phyloP scores from a whole-genome alignment of 2,329 filamentous ascomycete genomes.

The Trichoderma brevicompactum region DNA sequence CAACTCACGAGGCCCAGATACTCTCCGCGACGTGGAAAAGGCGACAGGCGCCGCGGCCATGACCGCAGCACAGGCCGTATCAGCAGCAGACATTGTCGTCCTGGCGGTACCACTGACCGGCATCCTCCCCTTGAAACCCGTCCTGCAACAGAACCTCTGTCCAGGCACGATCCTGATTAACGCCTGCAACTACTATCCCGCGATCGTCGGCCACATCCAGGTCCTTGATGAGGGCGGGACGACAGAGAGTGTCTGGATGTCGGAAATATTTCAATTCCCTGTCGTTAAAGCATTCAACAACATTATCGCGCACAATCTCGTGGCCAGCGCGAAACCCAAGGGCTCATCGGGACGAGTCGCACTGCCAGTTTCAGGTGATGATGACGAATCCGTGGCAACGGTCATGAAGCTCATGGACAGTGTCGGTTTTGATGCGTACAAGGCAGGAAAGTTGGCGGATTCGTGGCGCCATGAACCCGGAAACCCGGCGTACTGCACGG shows the following conservation, averaged over 20 bases:
- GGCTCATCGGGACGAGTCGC: background rate
- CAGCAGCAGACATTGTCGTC: background rate
- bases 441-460: background rate
- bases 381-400: background rate
- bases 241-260: constrained; percentile 7
- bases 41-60: background rate
- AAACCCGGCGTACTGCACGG: constrained; percentile 3
- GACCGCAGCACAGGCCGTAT: background rate
- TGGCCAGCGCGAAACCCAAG: background rate
- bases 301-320: constrained; percentile 1
- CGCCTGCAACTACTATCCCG: constrained; percentile 13
- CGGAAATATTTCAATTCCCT: background rate
- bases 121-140: background rate
- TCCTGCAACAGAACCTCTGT: background rate
- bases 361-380: background rate
- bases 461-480: constrained; percentile 5
- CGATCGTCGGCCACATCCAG: background rate
- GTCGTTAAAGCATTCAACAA: constrained; percentile 9
- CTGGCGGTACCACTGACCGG: background rate
- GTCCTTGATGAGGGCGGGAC: background rate
- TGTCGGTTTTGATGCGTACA: background rate
- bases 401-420: constrained; percentile 2
- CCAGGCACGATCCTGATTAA: background rate
- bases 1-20: background rate
- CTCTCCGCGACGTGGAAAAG: background rate